These are phyloP conservation scores for Amanita molliuscula DNA, from an alignment of 768 basidiomycete genomes.

Conservation along the genomic window DNA sequence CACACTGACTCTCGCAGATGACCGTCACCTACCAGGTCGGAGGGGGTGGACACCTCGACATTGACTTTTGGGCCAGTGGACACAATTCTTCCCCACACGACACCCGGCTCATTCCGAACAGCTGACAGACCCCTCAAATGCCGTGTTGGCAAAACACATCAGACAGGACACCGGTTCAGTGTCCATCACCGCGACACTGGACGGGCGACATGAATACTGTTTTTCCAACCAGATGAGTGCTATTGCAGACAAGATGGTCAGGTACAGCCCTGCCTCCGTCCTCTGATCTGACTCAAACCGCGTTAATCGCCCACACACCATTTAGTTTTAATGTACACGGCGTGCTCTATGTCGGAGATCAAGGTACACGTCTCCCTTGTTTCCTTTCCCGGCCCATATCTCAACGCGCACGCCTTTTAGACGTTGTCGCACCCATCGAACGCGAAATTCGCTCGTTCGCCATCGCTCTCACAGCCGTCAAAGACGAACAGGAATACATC, in stretches of 20 bases:
- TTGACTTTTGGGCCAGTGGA: constrained; percentile 84
- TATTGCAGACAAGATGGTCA: constrained; percentile 90
- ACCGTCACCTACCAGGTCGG: constrained; percentile 99
- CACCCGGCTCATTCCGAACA: constrained; percentile 20
- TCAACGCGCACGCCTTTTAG: constrained; percentile 19
- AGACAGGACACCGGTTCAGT: constrained; percentile 84
- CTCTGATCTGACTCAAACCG: not conserved
- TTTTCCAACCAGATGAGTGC: constrained; percentile 99
- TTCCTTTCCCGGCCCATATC: not conserved
- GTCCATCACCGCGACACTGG: constrained; percentile 76
- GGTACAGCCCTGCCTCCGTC: constrained; percentile 34
- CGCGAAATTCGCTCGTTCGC: constrained; percentile 85
- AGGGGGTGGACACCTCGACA: constrained; percentile 92
- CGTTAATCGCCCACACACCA: constrained; percentile 2
- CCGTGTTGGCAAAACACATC: constrained; percentile 66
- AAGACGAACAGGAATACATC: constrained; percentile 99
- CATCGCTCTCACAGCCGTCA: constrained; percentile 75
- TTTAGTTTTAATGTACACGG: constrained; percentile 96
- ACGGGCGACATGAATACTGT: constrained; percentile 91
- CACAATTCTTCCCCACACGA: constrained; percentile 2
- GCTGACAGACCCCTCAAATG: constrained; percentile 71
- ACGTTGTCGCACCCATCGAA: constrained; percentile 90
- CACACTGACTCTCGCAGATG: constrained; percentile 51
- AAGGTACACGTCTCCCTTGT: constrained; percentile 41
- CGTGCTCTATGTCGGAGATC: constrained; percentile 86